Conservation (phyloP, 1,139 yeast genomes). For the Taphrina populina region DNA sequence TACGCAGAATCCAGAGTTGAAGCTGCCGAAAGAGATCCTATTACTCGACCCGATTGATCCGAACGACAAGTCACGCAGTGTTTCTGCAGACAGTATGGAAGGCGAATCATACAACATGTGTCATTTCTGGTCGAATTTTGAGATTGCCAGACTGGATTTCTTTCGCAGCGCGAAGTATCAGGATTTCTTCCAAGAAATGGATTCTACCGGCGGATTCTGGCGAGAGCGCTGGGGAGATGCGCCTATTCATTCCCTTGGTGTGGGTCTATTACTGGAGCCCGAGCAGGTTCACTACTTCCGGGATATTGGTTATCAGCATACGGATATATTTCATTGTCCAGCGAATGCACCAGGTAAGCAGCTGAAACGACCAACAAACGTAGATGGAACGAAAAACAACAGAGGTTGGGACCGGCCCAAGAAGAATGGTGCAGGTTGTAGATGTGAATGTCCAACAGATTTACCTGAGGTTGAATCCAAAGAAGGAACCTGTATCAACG, state of each 20-base stretch:
- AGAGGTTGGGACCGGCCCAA: constrained; percentile 51
- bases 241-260: constrained; percentile 81
- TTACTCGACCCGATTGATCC: constrained; percentile 35
- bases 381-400: constrained; percentile 42
- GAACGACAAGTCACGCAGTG: constrained; percentile 39
- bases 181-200: constrained; percentile 65
- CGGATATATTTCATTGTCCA: constrained; percentile 81
- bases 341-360: constrained; percentile 52
- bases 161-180: constrained; percentile 65
- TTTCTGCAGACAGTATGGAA: constrained; percentile 36
- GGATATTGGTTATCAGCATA: constrained; percentile 83
- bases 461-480: constrained; percentile 58
- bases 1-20: constrained; percentile 39
- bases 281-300: constrained; percentile 80
- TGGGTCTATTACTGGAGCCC: constrained; percentile 66
- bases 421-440: constrained; percentile 71
- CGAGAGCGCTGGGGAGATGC: constrained; percentile 96
- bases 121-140: constrained; percentile 94
- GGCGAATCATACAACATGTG: constrained; percentile 72
- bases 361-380: constrained; percentile 44
- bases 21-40: constrained; percentile 12
- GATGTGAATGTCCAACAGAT: constrained; percentile 72
- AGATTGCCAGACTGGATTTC: constrained; percentile 75
- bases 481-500: constrained; percentile 55
- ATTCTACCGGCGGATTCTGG: constrained; percentile 74